Base-by-base conservation (phyloP, 192 early-diverging fungal genomes). In the Funneliformis geosporum region DNA sequence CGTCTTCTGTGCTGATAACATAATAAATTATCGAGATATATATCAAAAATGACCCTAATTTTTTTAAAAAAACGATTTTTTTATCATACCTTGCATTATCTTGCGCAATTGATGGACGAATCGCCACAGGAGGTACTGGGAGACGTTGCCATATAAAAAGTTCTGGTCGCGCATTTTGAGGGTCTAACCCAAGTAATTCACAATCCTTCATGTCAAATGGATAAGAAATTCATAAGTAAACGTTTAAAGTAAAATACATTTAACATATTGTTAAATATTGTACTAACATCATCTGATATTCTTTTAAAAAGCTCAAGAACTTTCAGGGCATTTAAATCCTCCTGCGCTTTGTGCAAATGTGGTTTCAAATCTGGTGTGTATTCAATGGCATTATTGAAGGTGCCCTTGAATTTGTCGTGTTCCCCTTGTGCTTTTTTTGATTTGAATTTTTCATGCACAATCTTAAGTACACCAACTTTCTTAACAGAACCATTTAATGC, bases 91-190 rank as follows among this genome's bases (percentile, higher is more conserved):
- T 91, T 72, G 94, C 92, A 73, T 93, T 95, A 79, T 99, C 97
- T 84, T 96, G 95, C 8, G 93, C 92, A 44, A 99, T 93, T 4
- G 96, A 97, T 0, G 98, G 97, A 23, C 98, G 94, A 80, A 99
- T 96, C 82, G 94, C 95, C 11, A 94, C 94, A 23, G 98, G 98
- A 4, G 98, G 98, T 7, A 99, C 96, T 9, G 97, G 95, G 61
- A 99, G 82, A 55, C 95, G 92, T 42, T 92, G 95, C 97, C 97
- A 99, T 27, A 99, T 82, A 78, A 96, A 97, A 83, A 92, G 86
- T 81, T 99, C 96, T 6, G 98, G 98, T 40, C 97, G 87, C 25
- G 95, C 95, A 74, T 89, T 83, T 55, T 87, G 85, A 33, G 97
- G 93, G 78, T 96, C 92, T 76, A 99, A 85, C 8, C 96, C 97